Evolutionary conservation across 305 asterid genomes (phyloP), one percentile per base, ranked within the genome.

Genomic region (Fraxinus sp.): DNA sequence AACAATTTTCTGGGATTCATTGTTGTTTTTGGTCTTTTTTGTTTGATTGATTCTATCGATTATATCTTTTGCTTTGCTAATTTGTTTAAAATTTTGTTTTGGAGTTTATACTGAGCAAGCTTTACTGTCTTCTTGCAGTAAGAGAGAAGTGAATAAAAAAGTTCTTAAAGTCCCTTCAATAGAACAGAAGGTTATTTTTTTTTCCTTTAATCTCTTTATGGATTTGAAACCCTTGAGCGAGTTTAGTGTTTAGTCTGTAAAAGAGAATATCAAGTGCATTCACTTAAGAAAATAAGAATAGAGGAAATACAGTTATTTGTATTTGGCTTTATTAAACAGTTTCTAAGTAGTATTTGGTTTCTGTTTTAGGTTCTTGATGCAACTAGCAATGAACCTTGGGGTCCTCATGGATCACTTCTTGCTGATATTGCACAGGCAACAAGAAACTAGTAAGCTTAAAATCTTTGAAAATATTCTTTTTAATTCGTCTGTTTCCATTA

Each of bases 331-430:
- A 73, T 70, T 16, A 28, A 68, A 75, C 37, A 4, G 72, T 77
- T 49, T 68, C 76, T 64, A 82, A 79, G 37, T 79, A 77, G 36
- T 75, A 37, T 74, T 83, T 88, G 46, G 66, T 78, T 43, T 82
- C 78, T 55, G 43, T 68, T 70, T 80, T 86, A 96, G 99, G 97
- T 96, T 83, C 99, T 96, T 80, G 98, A 96, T 86, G 98, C 97
- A 78, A 96, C 98, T 81, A 96, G 97, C 93, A 96, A 96, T 84
- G 98, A 96, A 87, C 93, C 98, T 72, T 96, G 98, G 98, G 99
- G 97, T 82, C 98, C 99, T 85, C 99, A 94, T 86, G 98, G 99
- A 84, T 82, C 97, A 33, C 92, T 89, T 84, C 98, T 96, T 85
- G 96, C 98, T 83, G 98, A 96, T 85, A 92, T 94, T 88, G 98